phyloP scores from a whole-genome alignment of 75 land plant genomes.

The Larix kaempferi region DNA sequence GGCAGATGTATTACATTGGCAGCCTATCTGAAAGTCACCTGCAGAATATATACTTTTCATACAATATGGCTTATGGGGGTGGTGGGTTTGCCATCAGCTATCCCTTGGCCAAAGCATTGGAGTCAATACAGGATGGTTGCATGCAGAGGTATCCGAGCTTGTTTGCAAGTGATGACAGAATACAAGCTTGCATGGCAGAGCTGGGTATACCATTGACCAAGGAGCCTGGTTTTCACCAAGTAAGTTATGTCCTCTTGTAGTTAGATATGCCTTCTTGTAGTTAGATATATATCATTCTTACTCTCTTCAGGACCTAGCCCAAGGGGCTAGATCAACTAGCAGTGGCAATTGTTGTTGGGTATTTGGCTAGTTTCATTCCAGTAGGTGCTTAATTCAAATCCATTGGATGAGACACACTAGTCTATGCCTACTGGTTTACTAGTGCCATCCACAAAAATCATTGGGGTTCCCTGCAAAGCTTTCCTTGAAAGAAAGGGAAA shows the following conservation, averaged over 20 bases:
- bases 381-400: too few species aligned
- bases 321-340: too few species aligned
- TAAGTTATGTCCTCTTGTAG: constrained; percentile 3
- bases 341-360: too few species aligned
- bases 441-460: too few species aligned
- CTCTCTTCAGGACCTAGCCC: too few species aligned
- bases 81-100: constrained; percentile 80
- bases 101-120: constrained; percentile 50
- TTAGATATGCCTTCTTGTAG: too few species aligned
- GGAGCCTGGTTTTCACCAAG: constrained; percentile 86
- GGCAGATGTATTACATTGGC: constrained; percentile 69
- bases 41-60: constrained; percentile 61
- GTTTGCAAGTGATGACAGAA: constrained; percentile 81
- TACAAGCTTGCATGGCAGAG: constrained; percentile 79
- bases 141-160: constrained; percentile 60
- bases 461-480: too few species aligned
- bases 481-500: too few species aligned
- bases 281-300: too few species aligned
- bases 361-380: too few species aligned
- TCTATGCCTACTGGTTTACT: too few species aligned
- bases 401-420: too few species aligned
- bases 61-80: constrained; percentile 78
- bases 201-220: constrained; percentile 83
- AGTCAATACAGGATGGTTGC: constrained; percentile 62
- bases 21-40: constrained; percentile 55